A percentile compares a stretch with the other conserved stretches of the same genome.
Conservation (phyloP, 768 basidiomycete species). For the Trametes meyenii region DNA sequence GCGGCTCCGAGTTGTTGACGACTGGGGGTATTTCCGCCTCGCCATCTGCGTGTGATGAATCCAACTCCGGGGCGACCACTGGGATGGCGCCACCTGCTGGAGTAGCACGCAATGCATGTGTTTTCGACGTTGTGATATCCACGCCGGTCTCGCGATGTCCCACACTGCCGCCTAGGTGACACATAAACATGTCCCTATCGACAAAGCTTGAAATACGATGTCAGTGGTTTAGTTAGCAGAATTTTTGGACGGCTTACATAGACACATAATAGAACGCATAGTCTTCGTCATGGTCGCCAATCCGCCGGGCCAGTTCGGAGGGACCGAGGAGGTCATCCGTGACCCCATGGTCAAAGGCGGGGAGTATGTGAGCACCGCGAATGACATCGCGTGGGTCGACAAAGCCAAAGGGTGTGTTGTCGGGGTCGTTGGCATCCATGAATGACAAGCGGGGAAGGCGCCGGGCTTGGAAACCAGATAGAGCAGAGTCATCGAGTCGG, state of each 20-base stretch:
- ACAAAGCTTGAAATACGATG: constrained; percentile 10
- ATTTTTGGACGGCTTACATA: neutral
- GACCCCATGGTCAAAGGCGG: constrained; percentile 36
- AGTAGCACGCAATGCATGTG: neutral
- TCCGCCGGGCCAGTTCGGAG: neutral
- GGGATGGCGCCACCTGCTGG: no score
- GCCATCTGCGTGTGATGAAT: no score
- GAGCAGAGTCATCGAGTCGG: constrained; percentile 30
- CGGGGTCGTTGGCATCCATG: constrained; percentile 30
- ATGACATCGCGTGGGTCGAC: constrained; percentile 46
- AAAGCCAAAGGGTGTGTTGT: constrained; percentile 46
- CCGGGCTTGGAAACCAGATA: constrained; percentile 29
- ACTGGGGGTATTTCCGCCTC: no score
- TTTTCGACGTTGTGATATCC: neutral
- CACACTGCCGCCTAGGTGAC: constrained; percentile 13
- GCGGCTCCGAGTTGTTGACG: no score
- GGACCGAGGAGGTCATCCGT: constrained; percentile 14
- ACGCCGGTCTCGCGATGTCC: constrained; percentile 1
- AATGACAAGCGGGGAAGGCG: constrained; percentile 44
- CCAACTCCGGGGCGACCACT: no score
- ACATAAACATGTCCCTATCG: constrained; percentile 22
- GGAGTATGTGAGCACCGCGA: constrained; percentile 44
- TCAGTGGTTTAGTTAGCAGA: neutral
- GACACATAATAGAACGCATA: constrained; percentile 31
- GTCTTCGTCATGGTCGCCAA: constrained; percentile 10